Base-by-base conservation (phyloP, 345 rosid genomes). In the Reutealis trisperma region DNA sequence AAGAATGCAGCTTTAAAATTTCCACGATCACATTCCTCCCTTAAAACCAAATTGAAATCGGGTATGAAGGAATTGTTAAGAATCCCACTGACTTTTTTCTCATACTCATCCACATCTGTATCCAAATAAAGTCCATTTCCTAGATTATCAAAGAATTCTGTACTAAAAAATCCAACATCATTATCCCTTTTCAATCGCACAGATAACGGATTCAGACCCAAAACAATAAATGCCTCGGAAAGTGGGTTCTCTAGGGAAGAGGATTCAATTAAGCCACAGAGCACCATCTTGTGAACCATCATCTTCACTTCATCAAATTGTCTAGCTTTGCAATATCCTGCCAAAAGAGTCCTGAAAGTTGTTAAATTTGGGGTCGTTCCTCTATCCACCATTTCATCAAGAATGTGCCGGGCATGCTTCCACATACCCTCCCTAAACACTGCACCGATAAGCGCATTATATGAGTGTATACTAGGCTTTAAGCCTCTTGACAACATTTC, bases 61-160 rank as follows among this genome's bases (percentile, higher is more conserved):
- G 93, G 94, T 24, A 82, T 52, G 47, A 84, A 37, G 3, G 89
- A 89, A 63, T 83, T 83, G 65, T 87, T 80, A 42, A 94, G 91
- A 51, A 91, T 67, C 70, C 45, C 52, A 61, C 75, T 80, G 58
- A 92, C 34, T 63, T 55, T 88, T 82, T 80, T 69, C 72, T 89
- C 94, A 59, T 85, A 94, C 75, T 88, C 89, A 61, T 88, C 90
- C 62, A 86, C 30, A 65, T 92, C 85, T 6, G 92, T 83, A 49
- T 91, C 97, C 84, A 92, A 78, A 85, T 89, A 94, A 6, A 94
- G 88, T 63, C 94, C 96, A 85, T 94, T 94, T 45, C 97, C 97
- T 65, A 92, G 89, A 64, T 75, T 85, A 86, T 94, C 97, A 51
- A 72, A 89, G 87, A 90, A 94, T 78, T 94, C 93, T 41, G 91